Base-by-base conservation (phyloP, 768 basidiomycete genomes). In the Melanogaster broomeanus region DNA sequence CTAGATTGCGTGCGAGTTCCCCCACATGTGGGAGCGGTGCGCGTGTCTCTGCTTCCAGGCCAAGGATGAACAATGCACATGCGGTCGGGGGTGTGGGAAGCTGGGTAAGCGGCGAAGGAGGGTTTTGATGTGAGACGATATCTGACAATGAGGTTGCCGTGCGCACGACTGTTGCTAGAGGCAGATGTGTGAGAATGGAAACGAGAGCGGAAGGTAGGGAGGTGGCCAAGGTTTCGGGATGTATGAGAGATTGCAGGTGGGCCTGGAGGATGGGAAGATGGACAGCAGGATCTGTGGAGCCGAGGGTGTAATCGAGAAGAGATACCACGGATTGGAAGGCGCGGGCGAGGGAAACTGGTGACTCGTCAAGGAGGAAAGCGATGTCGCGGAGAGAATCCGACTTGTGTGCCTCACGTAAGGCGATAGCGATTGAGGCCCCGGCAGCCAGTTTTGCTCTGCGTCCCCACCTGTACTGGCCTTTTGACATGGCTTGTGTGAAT, bases 381-480 rank as follows among this genome's bases (percentile, higher is more conserved):
- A 93, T 82, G 55, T 89, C 82, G 46, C 74, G 76, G 42, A 91
- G 73, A 12, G 80, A 80, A 63, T 88, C 85, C 25, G 86, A 82
- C 50, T 80, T 84, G 60, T 75, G 82, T 51, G 78, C 76, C 72
- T 91, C 86, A 44, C 90, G 84, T 38, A 91, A 73, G 6, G 88
- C 83, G 49, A 91, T 77, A 22, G 83, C 78, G 24, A 91, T 72
- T 41, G 84, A 81, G 3, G 85, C 87, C 12, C 82, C 91, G 0
- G 87, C 85, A 12, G 81, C 75, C 39, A 82, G 71, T 66, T 80
- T 89, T 19, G 90, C 84, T 56, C 78, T 84, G 45, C 81, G 77
- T 33, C 91, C 90, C 90, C 90, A 93, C 33, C 80, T 80, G 62
- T 82, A 85, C 10, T 73, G 66, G 13, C 79, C 80, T 28, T 73